These are phyloP conservation scores for Sporothrix variecibatus DNA, from an alignment of 2,329 filamentous ascomycete genomes.

Conservation along the genomic window DNA sequence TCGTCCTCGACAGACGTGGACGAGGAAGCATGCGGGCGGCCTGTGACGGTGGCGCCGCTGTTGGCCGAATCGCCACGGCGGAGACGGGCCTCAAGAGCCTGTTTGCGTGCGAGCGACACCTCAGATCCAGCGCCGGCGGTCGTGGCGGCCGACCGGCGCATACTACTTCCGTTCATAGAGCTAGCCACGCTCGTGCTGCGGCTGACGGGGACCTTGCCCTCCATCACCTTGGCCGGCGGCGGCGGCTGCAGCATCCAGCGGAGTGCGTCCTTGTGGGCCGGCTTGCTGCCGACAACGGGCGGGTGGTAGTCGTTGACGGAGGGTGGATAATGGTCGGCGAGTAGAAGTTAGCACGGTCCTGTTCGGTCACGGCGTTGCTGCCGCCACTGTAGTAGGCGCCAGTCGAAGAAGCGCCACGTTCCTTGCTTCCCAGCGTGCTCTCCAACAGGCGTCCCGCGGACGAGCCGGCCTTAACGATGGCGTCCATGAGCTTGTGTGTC, in stretches of 20 bases:
- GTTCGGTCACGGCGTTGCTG: conserved; percentile 44
- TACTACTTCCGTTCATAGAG: conserved; percentile 48
- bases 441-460: conserved; percentile 58
- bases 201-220: conserved; percentile 73
- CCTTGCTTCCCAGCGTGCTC: conserved; percentile 52
- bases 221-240: conserved; percentile 88
- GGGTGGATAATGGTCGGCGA: conserved; percentile 57
- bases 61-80: conserved; percentile 27
- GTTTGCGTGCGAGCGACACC: conserved; percentile 26
- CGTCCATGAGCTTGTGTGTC: conserved; percentile 59
- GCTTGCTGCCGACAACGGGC: conserved; percentile 77
- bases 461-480: conserved; percentile 59
- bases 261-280: conserved; percentile 67
- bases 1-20: conserved; percentile 33
- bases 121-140: conserved; percentile 24
- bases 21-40: conserved; percentile 14
- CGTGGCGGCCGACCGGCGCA: background rate
- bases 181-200: conserved; percentile 61
- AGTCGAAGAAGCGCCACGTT: conserved; percentile 36
- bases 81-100: conserved; percentile 28
- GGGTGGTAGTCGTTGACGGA: conserved; percentile 83
- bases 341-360: conserved; percentile 61
- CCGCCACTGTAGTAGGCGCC: background rate
- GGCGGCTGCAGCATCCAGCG: conserved; percentile 93
- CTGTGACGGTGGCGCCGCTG: conserved; percentile 11